Conservation (phyloP, 805 yeast species). For the Hanseniaspora thailandica region DNA sequence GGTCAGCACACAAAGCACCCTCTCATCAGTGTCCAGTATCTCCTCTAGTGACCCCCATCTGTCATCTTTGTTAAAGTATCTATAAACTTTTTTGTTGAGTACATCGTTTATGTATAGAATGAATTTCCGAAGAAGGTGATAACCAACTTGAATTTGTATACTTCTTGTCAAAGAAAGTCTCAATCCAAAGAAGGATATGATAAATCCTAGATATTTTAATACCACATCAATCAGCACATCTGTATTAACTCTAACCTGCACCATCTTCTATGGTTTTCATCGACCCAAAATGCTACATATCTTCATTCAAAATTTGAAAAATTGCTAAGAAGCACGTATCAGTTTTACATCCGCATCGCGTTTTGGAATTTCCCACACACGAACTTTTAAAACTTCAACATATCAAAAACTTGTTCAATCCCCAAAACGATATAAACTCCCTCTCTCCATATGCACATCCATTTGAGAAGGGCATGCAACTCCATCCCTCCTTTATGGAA, state of each 20-base stretch:
- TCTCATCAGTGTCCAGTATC: neutral
- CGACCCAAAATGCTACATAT: too few relatives aligned
- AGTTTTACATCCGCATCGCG: too few relatives aligned
- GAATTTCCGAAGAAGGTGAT: neutral
- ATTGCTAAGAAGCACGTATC: too few relatives aligned
- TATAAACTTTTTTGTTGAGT: neutral
- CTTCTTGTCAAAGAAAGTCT: neutral
- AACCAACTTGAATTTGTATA: neutral
- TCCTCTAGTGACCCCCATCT: neutral
- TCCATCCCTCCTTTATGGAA: slow-evolving; percentile 3
- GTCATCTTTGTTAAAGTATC: neutral
- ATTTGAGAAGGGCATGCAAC: neutral
- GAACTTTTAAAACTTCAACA: too few relatives aligned
- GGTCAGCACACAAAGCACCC: slow-evolving; percentile 25
- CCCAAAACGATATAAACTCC: neutral
- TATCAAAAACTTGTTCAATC: too few relatives aligned
- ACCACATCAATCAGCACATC: neutral
- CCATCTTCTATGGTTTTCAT: too few relatives aligned
- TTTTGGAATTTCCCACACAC: too few relatives aligned
- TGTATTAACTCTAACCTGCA: too few relatives aligned
- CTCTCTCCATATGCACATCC: neutral
- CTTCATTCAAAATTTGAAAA: too few relatives aligned
- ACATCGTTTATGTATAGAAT: neutral
- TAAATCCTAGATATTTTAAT: neutral
- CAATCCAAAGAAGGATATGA: neutral